phyloP scores from a whole-genome alignment of 2,329 filamentous ascomycete species.

The Calonectria multiphialidica region DNA sequence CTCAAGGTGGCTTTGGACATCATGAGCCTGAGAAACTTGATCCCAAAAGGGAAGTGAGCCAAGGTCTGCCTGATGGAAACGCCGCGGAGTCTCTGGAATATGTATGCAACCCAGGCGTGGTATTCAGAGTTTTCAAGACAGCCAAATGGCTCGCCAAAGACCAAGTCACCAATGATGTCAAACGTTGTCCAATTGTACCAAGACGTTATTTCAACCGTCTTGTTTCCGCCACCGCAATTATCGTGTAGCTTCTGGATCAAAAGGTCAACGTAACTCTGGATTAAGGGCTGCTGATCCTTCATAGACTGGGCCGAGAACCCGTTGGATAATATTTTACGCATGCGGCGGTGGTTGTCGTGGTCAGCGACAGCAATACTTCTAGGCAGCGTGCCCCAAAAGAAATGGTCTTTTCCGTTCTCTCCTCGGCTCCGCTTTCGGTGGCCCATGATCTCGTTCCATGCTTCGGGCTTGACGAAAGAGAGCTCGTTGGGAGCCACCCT shows the following conservation, averaged over 20 bases:
- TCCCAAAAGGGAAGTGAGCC: background rate
- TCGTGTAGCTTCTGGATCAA: conserved; percentile 53
- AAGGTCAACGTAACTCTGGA: conserved; percentile 54
- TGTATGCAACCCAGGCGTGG: background rate
- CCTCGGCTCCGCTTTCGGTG: background rate
- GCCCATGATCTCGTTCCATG: conserved; percentile 25
- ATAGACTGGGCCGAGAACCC: conserved; percentile 42
- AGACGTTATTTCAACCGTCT: conserved; percentile 37
- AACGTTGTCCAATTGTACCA: conserved; percentile 48
- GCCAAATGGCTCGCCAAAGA: conserved; percentile 44
- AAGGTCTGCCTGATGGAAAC: background rate
- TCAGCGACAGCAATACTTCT: conserved; percentile 16
- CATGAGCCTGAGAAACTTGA: background rate
- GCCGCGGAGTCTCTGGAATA: background rate
- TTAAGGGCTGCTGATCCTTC: conserved; percentile 39
- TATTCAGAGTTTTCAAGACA: conserved; percentile 27
- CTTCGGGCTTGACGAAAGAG: conserved; percentile 30
- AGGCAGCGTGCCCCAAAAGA: background rate
- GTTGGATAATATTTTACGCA: conserved; percentile 31
- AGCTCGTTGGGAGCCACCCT: conserved; percentile 55
- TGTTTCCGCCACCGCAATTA: conserved; percentile 23
- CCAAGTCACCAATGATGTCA: conserved; percentile 45
- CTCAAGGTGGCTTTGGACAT: background rate
- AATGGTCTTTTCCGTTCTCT: conserved; percentile 4
- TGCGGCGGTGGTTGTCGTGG: conserved; percentile 23